phyloP scores from a whole-genome alignment of 306 rosid species.

The Rosa rugosa region DNA sequence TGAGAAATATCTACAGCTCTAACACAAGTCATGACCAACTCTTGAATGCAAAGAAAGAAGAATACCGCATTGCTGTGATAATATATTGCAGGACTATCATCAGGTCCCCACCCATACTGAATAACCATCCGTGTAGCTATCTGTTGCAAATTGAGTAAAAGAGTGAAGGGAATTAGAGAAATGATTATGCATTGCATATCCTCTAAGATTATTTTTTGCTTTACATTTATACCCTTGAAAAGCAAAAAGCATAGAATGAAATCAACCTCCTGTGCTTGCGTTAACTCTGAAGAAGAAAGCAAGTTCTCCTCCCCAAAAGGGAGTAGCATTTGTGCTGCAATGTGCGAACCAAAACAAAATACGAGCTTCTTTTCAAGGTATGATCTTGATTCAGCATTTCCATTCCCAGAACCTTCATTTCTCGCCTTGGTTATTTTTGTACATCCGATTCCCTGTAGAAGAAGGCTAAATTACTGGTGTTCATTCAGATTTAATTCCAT shows the following conservation, averaged over 20 bases:
- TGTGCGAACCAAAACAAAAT: slow-evolving; percentile 90
- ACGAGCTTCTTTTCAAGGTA: slow-evolving; percentile 95
- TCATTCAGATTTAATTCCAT: slow-evolving; percentile 15
- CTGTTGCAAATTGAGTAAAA: slow-evolving; percentile 45
- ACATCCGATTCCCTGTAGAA: slow-evolving; percentile 89
- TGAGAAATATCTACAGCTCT: neutral
- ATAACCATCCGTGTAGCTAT: slow-evolving; percentile 95
- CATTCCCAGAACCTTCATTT: slow-evolving; percentile 64
- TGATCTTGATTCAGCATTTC: slow-evolving; percentile 84
- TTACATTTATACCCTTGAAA: slow-evolving; percentile 26
- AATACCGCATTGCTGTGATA: slow-evolving; percentile 76
- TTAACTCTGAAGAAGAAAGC: slow-evolving; percentile 74
- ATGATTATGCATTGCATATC: slow-evolving; percentile 8
- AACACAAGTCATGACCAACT: slow-evolving; percentile 14
- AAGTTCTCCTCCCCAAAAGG: slow-evolving; percentile 97
- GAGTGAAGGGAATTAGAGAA: neutral
- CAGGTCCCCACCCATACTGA: slow-evolving; percentile 99
- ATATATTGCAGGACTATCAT: slow-evolving; percentile 96
- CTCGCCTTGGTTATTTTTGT: slow-evolving; percentile 80
- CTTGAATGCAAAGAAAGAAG: slow-evolving; percentile 34
- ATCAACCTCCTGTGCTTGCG: slow-evolving; percentile 92
- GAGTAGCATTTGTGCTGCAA: slow-evolving; percentile 88
- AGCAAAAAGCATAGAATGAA: slow-evolving; percentile 19
- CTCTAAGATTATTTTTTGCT: slow-evolving; percentile 7
- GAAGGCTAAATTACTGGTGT: slow-evolving; percentile 23